phyloP scores from a whole-genome alignment of 768 basidiomycete genomes.

The Suillus occidentalis region DNA sequence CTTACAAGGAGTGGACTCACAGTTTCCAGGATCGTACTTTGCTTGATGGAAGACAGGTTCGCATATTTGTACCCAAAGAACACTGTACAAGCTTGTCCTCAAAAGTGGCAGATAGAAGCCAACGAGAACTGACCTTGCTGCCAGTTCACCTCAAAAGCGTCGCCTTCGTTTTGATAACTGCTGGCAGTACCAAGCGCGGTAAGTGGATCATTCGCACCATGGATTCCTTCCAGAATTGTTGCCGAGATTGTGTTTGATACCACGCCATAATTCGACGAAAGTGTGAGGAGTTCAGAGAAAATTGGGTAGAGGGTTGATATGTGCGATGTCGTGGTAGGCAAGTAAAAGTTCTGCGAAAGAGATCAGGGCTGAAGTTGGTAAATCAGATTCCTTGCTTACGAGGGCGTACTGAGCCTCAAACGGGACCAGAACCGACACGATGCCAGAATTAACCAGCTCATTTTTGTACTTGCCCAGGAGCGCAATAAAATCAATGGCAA shows the following conservation, averaged over 20 bases:
- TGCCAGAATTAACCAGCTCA: slow-evolving; percentile 13
- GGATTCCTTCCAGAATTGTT: slow-evolving; percentile 7
- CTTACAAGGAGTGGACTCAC: slow-evolving; percentile 9
- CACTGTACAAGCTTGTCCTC: slow-evolving; percentile 4
- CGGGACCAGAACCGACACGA: slow-evolving; percentile 7
- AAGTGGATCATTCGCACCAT: slow-evolving; percentile 15
- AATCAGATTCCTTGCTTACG: slow-evolving; percentile 10
- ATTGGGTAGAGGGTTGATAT: neutral
- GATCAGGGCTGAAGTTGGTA: neutral
- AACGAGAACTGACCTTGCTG: slow-evolving; percentile 10
- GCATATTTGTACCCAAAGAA: slow-evolving; percentile 24
- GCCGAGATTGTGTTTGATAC: slow-evolving; percentile 15
- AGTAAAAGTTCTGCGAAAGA: slow-evolving; percentile 10
- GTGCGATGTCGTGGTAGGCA: slow-evolving; percentile 6
- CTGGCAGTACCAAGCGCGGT: slow-evolving; percentile 15
- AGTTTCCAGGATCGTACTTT: slow-evolving; percentile 21
- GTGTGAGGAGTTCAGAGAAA: no score
- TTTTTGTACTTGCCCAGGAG: slow-evolving; percentile 22
- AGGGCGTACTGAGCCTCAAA: slow-evolving; percentile 12
- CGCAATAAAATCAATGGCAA: slow-evolving; percentile 20
- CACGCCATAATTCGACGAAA: slow-evolving; percentile 11
- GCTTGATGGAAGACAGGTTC: slow-evolving; percentile 18
- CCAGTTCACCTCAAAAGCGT: slow-evolving; percentile 20
- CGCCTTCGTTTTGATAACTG: slow-evolving; percentile 26
- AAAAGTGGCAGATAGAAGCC: neutral